phyloP scores from a whole-genome alignment of 441 rosid genomes.

The Hura crepitans region DNA sequence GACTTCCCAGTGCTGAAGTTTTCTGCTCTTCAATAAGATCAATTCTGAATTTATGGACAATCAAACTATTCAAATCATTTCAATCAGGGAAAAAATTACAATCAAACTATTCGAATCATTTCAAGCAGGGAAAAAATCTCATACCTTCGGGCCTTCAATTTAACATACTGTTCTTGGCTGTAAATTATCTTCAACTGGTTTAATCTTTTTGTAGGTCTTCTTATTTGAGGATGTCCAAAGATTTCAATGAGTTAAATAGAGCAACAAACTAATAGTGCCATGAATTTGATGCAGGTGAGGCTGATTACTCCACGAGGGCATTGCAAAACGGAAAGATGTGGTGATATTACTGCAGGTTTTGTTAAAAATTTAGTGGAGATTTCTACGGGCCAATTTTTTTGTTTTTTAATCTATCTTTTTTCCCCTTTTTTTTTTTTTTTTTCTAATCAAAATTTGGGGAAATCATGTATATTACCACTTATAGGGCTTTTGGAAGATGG shows the following conservation, averaged over 20 bases:
- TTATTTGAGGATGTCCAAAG: neutral
- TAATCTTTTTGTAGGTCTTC: neutral
- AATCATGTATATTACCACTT: conserved; percentile 57
- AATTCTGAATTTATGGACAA: neutral
- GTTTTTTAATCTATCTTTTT: no score
- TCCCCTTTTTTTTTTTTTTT: conserved; percentile 2
- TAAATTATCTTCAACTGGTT: neutral
- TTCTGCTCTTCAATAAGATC: neutral
- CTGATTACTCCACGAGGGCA: conserved; percentile 42
- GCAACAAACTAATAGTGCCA: conserved; percentile 19
- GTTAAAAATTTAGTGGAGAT: conserved; percentile 25
- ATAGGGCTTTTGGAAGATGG: conserved; percentile 49
- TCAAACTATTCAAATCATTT: no score
- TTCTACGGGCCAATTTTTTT: conserved; percentile 20
- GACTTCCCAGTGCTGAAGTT: neutral
- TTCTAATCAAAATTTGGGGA: conserved; percentile 24
- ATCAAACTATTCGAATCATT: no score
- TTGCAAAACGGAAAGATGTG: conserved; percentile 26
- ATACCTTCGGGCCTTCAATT: neutral
- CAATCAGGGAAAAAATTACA: no score
- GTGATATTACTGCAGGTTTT: conserved; percentile 29
- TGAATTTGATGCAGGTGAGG: conserved; percentile 48
- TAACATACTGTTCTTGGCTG: no score
- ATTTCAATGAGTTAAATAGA: conserved; percentile 4
- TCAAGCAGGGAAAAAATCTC: neutral